Base-by-base conservation (phyloP, 2,329 filamentous ascomycete species). In the Cryphonectria naterciae region DNA sequence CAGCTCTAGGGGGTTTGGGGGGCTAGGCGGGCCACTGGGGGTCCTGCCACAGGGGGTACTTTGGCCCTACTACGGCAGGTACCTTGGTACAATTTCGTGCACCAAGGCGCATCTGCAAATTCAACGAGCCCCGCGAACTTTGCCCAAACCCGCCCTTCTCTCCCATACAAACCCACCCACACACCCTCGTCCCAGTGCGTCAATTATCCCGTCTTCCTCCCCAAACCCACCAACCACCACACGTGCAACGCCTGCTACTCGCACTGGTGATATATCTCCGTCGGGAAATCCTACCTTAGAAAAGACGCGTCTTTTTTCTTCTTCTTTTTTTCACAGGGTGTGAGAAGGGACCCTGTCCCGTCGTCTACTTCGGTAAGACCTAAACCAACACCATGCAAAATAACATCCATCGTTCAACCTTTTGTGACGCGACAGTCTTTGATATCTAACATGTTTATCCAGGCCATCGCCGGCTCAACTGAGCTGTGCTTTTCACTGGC, bases 71-170 rank as follows among this genome's bases (percentile, higher is more conserved):
- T 2, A 28, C 4, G 15, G 11, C 4, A 11, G 8, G 1, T 56
- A 56, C 25, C n/a, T 15, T 15, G 32, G 25, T 61, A 56, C 65
- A 69, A 69, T 71, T 71, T 71, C 67, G 67, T 62, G 70, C 70
- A 71, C 70, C 43, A 49, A 32, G 65, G 56, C 37, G 56, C 58
- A 17, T n/a, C 49, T 49, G 58, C 67, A 71, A 71, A 67, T 64
- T 69, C 70, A 68, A 71, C 67, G 61, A 22, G 67, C 70, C 70
- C 70, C 62, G 70, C 67, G 67, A 66, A 67, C 35, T 62, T 71
- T 67, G 67, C 62, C 41, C 52, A 37, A 58, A 28, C n/a, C 39
- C 54, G 3, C 63, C 66, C 63, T 61, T 56, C 60, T 62, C 62
- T 46, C 54, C 32, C 32, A 32, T 22, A 43, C 46, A n/a, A 10